Evolutionary conservation across 2,329 filamentous ascomycete species (phyloP), one percentile per base, ranked within the genome.

Genomic region (Furcasterigmium sp.): DNA sequence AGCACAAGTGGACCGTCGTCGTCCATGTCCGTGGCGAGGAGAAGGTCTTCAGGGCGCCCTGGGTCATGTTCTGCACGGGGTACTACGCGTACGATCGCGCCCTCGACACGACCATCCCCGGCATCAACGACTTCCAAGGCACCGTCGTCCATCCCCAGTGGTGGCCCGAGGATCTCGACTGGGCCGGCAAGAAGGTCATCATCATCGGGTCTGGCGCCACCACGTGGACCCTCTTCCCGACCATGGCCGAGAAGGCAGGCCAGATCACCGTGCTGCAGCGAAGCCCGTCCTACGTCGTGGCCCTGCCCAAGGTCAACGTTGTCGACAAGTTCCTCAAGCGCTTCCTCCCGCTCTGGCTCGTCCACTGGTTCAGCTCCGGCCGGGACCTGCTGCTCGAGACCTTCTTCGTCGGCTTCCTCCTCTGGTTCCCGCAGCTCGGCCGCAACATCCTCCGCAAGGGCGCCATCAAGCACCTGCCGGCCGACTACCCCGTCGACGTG

Each of bases 191-290:
- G 62, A 77, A 78, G 36, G 70, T 91, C 18, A 75, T 87, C 35
- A 71, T 91, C 45, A 78, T 93, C 48, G 87, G 87, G 14, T 84
- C 78, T 14, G 89, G 89, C 8, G 88, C 88, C 3, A 94, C 89
- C 0, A 84, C 87, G 7, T 66, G 91, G 39, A 93, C 88, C 0
- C 71, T 95, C 1, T 60, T 94, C 3, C 89, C 88, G 1, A 76
- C 73, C 37, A 64, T 94, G 37, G 78, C 81, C 1, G 66, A 84
- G 35, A 77, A 74, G 30, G 86, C 85, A 5, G 65, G 64, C 5
- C 74, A 77, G 13, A 80, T 90, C 21, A 91, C 86, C 2, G 88
- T 91, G 78, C 73, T 94, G 3, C 88, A 94, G 64, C 80, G 89
- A 44, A 88, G 82, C 37, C 89, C 89, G 0, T 76, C 75, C 1